phyloP scores from a whole-genome alignment of 495 filamentous ascomycete species.

The Xylaria palmicola region DNA sequence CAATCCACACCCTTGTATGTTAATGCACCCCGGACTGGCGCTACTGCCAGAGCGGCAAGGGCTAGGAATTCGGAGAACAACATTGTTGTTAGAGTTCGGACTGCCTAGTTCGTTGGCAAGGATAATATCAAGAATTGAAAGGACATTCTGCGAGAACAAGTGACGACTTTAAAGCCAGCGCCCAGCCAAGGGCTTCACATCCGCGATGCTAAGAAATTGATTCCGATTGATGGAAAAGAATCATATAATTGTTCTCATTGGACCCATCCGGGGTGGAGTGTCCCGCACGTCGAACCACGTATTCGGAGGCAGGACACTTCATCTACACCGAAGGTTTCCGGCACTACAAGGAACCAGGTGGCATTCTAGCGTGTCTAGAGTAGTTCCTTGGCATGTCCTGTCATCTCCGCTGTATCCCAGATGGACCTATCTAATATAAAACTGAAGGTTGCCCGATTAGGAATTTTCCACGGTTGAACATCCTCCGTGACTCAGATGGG shows the following conservation, averaged over 20 bases:
- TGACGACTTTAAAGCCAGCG: neutral
- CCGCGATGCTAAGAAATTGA: neutral
- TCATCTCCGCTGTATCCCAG: slow-evolving; percentile 3
- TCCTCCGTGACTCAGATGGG: slow-evolving; percentile 1
- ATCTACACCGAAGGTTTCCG: neutral
- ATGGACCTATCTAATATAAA: neutral
- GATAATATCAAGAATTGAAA: neutral
- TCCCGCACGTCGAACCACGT: neutral
- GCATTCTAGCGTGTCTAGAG: slow-evolving; percentile 1
- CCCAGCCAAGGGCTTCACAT: too few relatives aligned
- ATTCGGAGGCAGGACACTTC: neutral
- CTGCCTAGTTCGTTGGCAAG: neutral
- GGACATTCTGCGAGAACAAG: neutral
- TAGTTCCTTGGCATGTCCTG: neutral
- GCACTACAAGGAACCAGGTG: neutral
- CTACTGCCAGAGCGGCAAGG: slow-evolving; percentile 19
- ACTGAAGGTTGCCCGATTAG: neutral
- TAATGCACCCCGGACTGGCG: slow-evolving; percentile 44
- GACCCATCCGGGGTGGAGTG: neutral
- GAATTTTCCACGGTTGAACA: neutral
- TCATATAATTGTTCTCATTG: neutral
- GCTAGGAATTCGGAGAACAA: slow-evolving; percentile 17
- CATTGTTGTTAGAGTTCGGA: slow-evolving; percentile 16
- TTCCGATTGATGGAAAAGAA: slow-evolving; percentile 14
- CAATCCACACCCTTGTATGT: slow-evolving; percentile 70